Evolutionary conservation across 768 basidiomycete species (phyloP), one percentile per base, ranked within the genome.

Genomic region (Auriculariales sp.): DNA sequence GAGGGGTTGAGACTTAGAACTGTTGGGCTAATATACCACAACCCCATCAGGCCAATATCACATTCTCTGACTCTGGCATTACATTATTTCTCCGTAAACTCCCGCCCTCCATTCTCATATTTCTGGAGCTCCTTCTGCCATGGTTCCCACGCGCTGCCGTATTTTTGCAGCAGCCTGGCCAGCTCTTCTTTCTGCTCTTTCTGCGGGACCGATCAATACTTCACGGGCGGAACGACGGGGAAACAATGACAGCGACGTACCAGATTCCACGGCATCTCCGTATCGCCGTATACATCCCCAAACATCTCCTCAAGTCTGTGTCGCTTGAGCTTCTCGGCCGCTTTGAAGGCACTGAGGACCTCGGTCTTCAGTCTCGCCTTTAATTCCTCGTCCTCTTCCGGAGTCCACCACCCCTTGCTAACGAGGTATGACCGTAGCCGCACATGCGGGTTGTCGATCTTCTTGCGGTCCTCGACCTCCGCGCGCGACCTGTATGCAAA

Each of bases 401-500:
- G 74, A 49, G 77, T 70, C 92, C 92, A 95, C 88, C 91, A 93
- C 6, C 81, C 79, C 47, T 68, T 73, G 15, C 79, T 75, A 60
- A 92, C 86, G 68, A 95, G 73, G 67, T 79, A 95, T 17, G 82
- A 62, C n/a, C 88, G 75, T 64, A 93, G 87, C 28, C 91, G 81
- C 24, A 73, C 72, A 51, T 91, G 78, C 2, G 91, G 91, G 60
- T 93, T 92, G 54, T 94, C 88, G 50, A 95, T 79, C 28, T 86
- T 81, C 66, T 89, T 92, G 59, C 84, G 77, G 56, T 92, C 83
- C 64, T 94, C 88, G 28, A 95, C 93, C 59, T 94, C 93, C 50
- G 87, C 76, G 17, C 86, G 76, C 1, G 86, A 74, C 33, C 92
- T 79, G 62, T 97, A 97, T 19, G 91, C 92, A 58, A 87, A 93